phyloP scores from a whole-genome alignment of 225 moss, liverwort and hornwort species.

The Asterella californica region DNA sequence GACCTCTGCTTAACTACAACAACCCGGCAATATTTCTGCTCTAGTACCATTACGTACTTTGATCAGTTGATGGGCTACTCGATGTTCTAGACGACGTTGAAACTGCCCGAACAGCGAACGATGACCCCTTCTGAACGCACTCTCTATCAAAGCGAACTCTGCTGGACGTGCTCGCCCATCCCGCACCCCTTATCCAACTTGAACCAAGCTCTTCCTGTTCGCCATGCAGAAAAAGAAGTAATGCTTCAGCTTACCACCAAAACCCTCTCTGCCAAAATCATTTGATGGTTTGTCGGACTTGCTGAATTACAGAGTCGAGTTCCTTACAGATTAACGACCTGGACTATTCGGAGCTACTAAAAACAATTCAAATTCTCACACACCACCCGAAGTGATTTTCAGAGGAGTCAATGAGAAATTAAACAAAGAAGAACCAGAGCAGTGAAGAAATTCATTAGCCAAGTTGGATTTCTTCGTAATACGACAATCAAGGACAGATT shows the following conservation, averaged over 20 bases:
- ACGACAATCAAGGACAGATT: not conserved
- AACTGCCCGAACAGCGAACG: conserved; percentile 30
- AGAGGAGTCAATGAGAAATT: not conserved
- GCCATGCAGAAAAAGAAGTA: not conserved
- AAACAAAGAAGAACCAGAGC: not conserved
- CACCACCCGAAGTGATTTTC: not conserved
- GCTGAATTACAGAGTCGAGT: too few relatives aligned
- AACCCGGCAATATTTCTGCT: not conserved
- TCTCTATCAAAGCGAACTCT: conserved; percentile 1
- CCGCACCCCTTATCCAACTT: conserved; percentile 12
- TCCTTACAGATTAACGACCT: too few relatives aligned
- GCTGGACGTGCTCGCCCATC: conserved; percentile 8
- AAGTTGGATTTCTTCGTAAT: not conserved
- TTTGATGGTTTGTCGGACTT: not conserved
- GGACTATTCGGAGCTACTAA: not conserved
- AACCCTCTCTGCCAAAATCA: not conserved
- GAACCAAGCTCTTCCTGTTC: conserved; percentile 18
- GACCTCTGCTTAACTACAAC: too few relatives aligned
- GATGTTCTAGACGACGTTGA: conserved; percentile 24
- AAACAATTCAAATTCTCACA: not conserved
- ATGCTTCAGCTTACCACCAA: not conserved
- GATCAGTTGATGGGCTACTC: conserved; percentile 21
- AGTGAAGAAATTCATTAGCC: not conserved
- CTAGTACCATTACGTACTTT: conserved; percentile 13
- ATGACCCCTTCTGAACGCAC: not conserved